These are phyloP conservation scores for Cercospora citrullina DNA, from an alignment of 2,329 filamentous ascomycete genomes.

Conservation along the genomic window DNA sequence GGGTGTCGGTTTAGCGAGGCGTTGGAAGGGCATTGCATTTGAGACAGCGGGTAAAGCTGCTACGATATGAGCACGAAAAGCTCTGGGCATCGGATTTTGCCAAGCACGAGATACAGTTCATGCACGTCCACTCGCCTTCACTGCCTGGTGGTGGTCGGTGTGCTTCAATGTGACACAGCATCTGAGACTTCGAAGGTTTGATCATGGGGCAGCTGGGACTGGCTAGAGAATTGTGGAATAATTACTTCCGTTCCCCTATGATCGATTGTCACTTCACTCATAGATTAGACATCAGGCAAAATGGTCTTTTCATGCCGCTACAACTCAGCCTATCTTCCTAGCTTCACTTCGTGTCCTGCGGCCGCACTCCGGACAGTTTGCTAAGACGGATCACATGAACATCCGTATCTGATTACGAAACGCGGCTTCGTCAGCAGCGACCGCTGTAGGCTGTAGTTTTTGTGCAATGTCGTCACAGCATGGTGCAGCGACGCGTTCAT, in stretches of 20 bases:
- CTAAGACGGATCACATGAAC: neutral
- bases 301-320: neutral
- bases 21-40: constrained; percentile 15
- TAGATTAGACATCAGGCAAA: neutral
- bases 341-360: neutral
- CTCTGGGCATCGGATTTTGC: neutral
- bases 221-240: neutral
- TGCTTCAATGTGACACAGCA: neutral
- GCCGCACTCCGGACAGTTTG: neutral
- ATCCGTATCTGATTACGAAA: neutral
- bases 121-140: neutral
- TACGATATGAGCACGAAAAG: neutral
- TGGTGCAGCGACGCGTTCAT: neutral
- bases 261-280: neutral
- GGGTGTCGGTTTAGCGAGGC: constrained; percentile 24
- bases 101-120: neutral
- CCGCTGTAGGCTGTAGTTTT: neutral
- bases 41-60: constrained; percentile 1
- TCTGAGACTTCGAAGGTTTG: neutral
- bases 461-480: neutral
- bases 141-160: neutral
- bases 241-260: neutral
- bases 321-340: neutral
- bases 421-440: neutral
- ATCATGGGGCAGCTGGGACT: neutral